A percentile compares a stretch with the other conserved stretches of the same genome.
Conservation (phyloP, 805 yeast genomes). For the Brettanomyces anomalus region DNA sequence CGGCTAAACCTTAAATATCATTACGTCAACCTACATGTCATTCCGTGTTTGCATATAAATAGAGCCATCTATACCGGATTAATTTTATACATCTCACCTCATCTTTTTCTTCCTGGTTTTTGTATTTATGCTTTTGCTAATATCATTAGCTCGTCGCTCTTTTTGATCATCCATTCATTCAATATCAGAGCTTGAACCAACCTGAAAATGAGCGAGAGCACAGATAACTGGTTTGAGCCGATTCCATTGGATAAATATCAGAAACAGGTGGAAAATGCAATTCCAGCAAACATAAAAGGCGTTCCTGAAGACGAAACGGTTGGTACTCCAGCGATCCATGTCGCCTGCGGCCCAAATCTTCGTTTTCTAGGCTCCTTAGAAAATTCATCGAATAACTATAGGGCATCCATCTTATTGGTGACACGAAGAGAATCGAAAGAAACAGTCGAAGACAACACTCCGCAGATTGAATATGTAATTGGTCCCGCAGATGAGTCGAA, state of each 20-base stretch:
- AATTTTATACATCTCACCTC: too few species aligned
- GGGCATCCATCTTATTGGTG: conserved; percentile 65
- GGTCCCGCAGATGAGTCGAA: conserved; percentile 24
- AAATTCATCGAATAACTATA: conserved; percentile 38
- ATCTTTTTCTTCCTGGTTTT: too few species aligned
- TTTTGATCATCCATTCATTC: too few species aligned
- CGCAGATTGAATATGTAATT: conserved; percentile 20
- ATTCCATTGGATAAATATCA: conserved; percentile 20
- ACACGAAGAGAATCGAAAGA: conserved; percentile 28
- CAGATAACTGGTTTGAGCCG: conserved; percentile 21
- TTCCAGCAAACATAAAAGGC: conserved; percentile 13
- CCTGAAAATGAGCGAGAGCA: not conserved
- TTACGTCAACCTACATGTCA: too few species aligned
- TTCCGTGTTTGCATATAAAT: too few species aligned
- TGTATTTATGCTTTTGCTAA: too few species aligned
- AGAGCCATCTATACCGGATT: too few species aligned
- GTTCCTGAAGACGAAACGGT: conserved; percentile 17
- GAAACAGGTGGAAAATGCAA: conserved; percentile 10
- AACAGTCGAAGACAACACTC: conserved; percentile 8
- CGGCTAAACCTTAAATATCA: too few species aligned
- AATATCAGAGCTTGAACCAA: too few species aligned
- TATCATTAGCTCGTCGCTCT: too few species aligned
- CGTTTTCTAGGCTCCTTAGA: conserved; percentile 59
- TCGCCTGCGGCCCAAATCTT: conserved; percentile 72
- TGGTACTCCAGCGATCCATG: conserved; percentile 28